Evolutionary conservation across 139 green algal genomes (phyloP), one percentile per base, ranked within the genome.

Genomic region (Yamagishiella unicocca): DNA sequence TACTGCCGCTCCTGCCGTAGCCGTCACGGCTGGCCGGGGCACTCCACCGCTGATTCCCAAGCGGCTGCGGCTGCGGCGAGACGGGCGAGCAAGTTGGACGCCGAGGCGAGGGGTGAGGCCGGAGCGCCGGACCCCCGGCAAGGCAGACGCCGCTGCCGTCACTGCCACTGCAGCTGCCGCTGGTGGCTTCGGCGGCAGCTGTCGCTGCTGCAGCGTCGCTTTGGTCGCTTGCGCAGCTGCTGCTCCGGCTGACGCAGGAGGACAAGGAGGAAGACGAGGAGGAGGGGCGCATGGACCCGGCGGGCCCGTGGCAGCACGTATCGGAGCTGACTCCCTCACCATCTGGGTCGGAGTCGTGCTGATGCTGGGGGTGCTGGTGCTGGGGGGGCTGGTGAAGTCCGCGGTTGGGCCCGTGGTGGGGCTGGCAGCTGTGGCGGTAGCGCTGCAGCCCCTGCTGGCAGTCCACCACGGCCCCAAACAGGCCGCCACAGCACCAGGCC

Each of bases 151-250:
- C 33, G 50, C 17, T 27, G 50, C 9, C 33, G 19, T 24, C 46
- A 50, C 19, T 21, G 45, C 74, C 31, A 31, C 46, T 55, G 74
- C 46, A 5, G 50, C 24, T 17, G 70, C 70, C 24, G 70, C n/a
- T n/a, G 5, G 14, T 5, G 70, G 38, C 38, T 40, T 3, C 27
- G 37, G 33, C 67, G 25, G 22, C 70, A 17, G 37, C 70, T 24
- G 29, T 67, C 19, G 17, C 14, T 6, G 24, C 6, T 6, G 19
- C 58, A 27, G 19, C 24, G 53, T 83, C 76, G 33, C 77, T 74
- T 24, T 84, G 79, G 40, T 74, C 55, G 62, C 61, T 76, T 38
- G 21, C 62, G 79, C 40, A 75, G 79, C 42, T 85, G 79, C 40
- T 75, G 43, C 79, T 76, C 27, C 61, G 61, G 61, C 79, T 85